Evolutionary conservation across 768 basidiomycete genomes (phyloP), one percentile per base, ranked within the genome.

Genomic region (Holtermannia corniformis): DNA sequence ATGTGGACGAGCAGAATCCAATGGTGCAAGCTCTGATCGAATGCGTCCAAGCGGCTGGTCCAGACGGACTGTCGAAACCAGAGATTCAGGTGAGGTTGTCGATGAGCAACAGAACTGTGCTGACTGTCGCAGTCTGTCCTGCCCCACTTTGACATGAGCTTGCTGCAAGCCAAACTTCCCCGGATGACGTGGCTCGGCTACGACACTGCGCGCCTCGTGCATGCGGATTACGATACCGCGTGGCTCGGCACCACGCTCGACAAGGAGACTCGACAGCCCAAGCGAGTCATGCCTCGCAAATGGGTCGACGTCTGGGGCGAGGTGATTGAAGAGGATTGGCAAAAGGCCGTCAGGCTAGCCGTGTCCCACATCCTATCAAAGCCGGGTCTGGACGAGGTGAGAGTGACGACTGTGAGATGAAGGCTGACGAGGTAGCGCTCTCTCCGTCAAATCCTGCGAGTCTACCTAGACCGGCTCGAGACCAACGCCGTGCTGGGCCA

Each of bases 101-200:
- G 23, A 32, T 5, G 32, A 37, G 10, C 16, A 49, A 12, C 27
- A 16, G 48, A 28, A 49, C 14, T 44, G 50, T n/a, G 23, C 19
- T 51, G 5, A 27, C 42, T 51, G 11, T 51, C 41, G 11, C 40
- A 44, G n/a, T 20, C 43, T 10, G n/a, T 11, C 19, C 23, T 44
- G 43, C 11, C 7, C 11, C 43, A 10, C n/a, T n/a, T n/a, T n/a
- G n/a, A n/a, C n/a, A n/a, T n/a, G n/a, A n/a, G n/a, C n/a, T n/a
- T n/a, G n/a, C n/a, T n/a, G n/a, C n/a, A n/a, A n/a, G n/a, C n/a
- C n/a, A n/a, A n/a, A n/a, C n/a, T n/a, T n/a, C n/a, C n/a, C n/a
- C n/a, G n/a, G n/a, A n/a, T 61, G 2, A 64, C 60, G 46, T 65
- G 64, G 61, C 54, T 62, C 11, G 64, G 64, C n/a, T 66, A 64